Base-by-base conservation (phyloP, 2,329 filamentous ascomycete genomes). In the Drechslerella stenobrocha region DNA sequence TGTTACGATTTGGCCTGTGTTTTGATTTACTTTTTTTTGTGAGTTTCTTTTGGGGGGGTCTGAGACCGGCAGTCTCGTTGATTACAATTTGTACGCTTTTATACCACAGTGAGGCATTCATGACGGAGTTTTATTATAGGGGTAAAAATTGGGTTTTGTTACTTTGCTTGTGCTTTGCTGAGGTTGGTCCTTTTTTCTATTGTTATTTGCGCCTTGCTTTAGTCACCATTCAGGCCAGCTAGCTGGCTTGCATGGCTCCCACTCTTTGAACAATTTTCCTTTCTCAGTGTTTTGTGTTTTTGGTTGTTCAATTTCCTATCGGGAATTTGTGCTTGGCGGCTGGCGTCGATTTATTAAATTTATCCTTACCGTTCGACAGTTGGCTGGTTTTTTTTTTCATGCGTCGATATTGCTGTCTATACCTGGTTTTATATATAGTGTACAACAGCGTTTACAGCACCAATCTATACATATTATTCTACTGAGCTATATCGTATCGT, bases 381-480 rank as follows among this genome's bases (percentile, higher is more conserved):
- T n/a, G n/a, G n/a, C n/a, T n/a, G n/a, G 9, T 23, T 24, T 32
- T 24, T 42, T 64, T 48, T 28, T 22, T 42, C 7, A 42, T 32
- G 8, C 20, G n/a, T 2, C 11, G 9, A 20, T 18, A 5, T 42
- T 42, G n/a, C 4, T 18, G 13, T 26, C 22, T 30, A 44, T 42
- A 52, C 9, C 13, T 22, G 4, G 18, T 32, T n/a, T 22, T 63
- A 63, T 55, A 55, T 30, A 67, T 28, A 5, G 11, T 67, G 55
- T 67, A 67, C 50, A 67, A 67, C 55, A 67, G 23, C 45, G 44
- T 52, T 44, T 50, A 48, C 15, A 47, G 37, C 26, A 26, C 20
- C 35, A 34, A 56, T 3, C 13, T 23, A 18, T 5, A 9, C 23
- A 28, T 30, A 45, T 45, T 37, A 15, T 56, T 32, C 42, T 30